phyloP scores from a whole-genome alignment of 1,284 basidiomycete genomes.

The Heterobasidion occidentale region DNA sequence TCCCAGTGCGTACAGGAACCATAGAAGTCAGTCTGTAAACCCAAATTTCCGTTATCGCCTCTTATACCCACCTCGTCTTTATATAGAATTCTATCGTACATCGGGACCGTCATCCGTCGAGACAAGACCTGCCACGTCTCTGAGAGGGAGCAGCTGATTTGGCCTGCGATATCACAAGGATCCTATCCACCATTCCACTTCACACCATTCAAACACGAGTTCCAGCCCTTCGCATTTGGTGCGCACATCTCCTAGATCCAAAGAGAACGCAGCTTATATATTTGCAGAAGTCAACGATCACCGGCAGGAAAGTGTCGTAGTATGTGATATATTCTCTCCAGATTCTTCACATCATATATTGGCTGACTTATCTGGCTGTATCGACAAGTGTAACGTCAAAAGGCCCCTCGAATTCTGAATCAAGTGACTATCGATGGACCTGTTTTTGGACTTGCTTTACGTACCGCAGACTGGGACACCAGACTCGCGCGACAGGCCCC shows the following conservation, averaged over 20 bases:
- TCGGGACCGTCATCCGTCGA: not conserved
- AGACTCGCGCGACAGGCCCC: constrained; percentile 3
- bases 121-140: not conserved
- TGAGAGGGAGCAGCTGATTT: not conserved
- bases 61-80: not conserved
- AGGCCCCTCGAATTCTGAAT: not conserved
- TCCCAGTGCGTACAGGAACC: too few species aligned
- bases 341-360: not conserved
- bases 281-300: not conserved
- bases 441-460: constrained; percentile 12
- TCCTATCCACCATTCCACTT: not conserved
- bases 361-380: not conserved
- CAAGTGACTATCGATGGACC: constrained; percentile 6
- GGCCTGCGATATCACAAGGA: not conserved
- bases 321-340: not conserved
- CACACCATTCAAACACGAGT: not conserved
- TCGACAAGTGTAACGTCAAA: constrained; percentile 2
- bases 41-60: not conserved
- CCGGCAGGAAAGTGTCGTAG: not conserved
- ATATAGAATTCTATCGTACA: not conserved
- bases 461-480: not conserved
- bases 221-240: not conserved
- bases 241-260: not conserved
- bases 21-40: too few species aligned
- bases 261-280: not conserved